phyloP scores from a whole-genome alignment of 2,329 filamentous ascomycete species.

The Penicillium sp. region DNA sequence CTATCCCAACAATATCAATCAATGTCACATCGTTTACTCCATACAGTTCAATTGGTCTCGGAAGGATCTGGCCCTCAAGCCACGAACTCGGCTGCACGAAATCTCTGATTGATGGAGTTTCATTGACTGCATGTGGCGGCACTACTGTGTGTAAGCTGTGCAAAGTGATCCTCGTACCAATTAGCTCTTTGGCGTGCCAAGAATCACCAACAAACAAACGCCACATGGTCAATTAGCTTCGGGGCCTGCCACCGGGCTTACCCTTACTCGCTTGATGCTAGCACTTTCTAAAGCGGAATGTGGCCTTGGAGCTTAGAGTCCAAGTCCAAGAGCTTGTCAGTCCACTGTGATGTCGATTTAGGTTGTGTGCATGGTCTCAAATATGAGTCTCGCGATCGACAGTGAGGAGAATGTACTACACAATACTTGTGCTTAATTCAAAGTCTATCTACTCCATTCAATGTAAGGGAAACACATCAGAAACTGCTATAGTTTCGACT shows the following conservation, averaged over 20 bases:
- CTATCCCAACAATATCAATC: not conserved
- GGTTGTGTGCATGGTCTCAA: not conserved
- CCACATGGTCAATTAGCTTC: not conserved
- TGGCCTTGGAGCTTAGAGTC: not conserved
- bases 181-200: slow-evolving; percentile 2
- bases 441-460: not conserved
- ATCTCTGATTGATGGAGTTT: slow-evolving; percentile 10
- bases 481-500: not conserved
- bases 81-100: not conserved
- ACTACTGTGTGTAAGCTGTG: not conserved
- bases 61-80: not conserved
- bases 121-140: not conserved
- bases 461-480: not conserved
- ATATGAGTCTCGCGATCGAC: not conserved
- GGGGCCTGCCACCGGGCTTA: not conserved
- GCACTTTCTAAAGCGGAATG: not conserved
- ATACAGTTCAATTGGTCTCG: not conserved
- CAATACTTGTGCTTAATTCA: not conserved
- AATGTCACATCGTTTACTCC: not conserved
- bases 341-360: not conserved
- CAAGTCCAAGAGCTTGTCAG: not conserved
- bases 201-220: not conserved
- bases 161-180: not conserved
- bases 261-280: not conserved
- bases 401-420: not conserved